phyloP scores from a whole-genome alignment of 352 stramenopile species.

The Phytophthora multivora region DNA sequence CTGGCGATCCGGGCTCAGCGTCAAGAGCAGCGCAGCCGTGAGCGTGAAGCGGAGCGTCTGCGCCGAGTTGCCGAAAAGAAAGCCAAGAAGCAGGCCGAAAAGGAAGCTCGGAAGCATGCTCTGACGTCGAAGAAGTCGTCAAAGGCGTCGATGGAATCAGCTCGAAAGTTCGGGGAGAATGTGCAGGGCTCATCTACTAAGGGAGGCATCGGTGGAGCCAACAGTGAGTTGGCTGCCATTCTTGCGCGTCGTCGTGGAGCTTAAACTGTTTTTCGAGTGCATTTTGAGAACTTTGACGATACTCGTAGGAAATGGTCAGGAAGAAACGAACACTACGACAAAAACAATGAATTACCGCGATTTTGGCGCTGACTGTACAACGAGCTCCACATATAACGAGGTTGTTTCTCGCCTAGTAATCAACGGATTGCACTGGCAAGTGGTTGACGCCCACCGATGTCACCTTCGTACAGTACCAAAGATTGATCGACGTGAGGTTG shows the following conservation, averaged over 20 bases:
- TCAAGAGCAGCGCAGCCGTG: conserved; percentile 63
- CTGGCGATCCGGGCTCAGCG: conserved; percentile 69
- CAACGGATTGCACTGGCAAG: conserved; percentile 53
- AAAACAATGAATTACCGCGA: conserved; percentile 19
- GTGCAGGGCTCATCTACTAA: conserved; percentile 42
- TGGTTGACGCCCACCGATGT: conserved; percentile 56
- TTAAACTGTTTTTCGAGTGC: conserved; percentile 6
- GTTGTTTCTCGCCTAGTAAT: conserved; percentile 22
- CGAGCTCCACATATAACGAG: neutral
- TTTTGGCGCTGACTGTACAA: conserved; percentile 18
- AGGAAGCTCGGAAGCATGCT: conserved; percentile 61
- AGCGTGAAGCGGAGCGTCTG: conserved; percentile 76
- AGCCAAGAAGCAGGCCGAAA: conserved; percentile 84
- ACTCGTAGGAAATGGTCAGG: conserved; percentile 2
- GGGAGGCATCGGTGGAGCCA: conserved; percentile 64
- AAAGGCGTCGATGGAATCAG: conserved; percentile 61
- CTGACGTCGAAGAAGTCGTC: conserved; percentile 44
- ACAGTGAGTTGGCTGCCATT: conserved; percentile 83
- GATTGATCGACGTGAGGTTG: conserved; percentile 67
- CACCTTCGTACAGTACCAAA: conserved; percentile 86
- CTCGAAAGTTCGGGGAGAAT: conserved; percentile 80
- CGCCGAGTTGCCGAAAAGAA: conserved; percentile 86
- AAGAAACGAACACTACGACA: conserved; percentile 3
- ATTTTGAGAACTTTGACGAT: neutral
- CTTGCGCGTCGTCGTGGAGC: conserved; percentile 69